Evolutionary conservation across 306 rosid species (phyloP).

Genomic region (Prunus mongolica): DNA sequence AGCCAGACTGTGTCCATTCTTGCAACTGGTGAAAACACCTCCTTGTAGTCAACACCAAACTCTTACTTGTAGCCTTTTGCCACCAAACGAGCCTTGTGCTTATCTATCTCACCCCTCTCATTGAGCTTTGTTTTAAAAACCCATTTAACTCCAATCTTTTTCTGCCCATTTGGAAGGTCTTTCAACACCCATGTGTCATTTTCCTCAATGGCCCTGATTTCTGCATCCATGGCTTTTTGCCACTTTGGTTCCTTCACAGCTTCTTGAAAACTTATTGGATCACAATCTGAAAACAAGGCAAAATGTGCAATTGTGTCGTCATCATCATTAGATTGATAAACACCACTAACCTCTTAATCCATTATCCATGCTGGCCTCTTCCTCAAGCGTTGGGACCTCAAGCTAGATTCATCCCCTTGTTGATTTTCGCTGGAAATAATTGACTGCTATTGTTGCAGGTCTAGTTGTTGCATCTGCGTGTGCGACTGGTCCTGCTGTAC

Average conservation of each 20-base stretch:
- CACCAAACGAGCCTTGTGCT: too few relatives aligned
- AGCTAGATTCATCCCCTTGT: too few relatives aligned
- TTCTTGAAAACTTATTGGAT: neutral
- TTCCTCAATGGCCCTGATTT: neutral
- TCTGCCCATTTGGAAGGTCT: neutral
- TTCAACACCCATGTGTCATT: neutral
- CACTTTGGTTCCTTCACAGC: neutral
- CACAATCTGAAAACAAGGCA: neutral
- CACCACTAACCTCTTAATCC: neutral
- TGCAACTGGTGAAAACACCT: too few relatives aligned
- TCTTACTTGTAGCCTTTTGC: too few relatives aligned
- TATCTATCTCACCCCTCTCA: too few relatives aligned
- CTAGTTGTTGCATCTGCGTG: neutral
- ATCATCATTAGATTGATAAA: neutral
- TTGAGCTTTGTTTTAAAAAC: too few relatives aligned
- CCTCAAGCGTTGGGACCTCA: too few relatives aligned
- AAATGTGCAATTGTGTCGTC: neutral
- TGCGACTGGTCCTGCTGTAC: too few relatives aligned
- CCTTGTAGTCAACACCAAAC: too few relatives aligned
- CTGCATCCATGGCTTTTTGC: neutral
- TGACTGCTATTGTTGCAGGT: too few relatives aligned
- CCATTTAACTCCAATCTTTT: neutral
- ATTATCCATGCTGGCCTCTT: neutral
- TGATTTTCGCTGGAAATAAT: too few relatives aligned
- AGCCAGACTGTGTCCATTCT: too few relatives aligned